These are phyloP conservation scores for Phascolomyces articulosus DNA, from an alignment of 371 early-diverging fungal genomes.

Conservation along the genomic window DNA sequence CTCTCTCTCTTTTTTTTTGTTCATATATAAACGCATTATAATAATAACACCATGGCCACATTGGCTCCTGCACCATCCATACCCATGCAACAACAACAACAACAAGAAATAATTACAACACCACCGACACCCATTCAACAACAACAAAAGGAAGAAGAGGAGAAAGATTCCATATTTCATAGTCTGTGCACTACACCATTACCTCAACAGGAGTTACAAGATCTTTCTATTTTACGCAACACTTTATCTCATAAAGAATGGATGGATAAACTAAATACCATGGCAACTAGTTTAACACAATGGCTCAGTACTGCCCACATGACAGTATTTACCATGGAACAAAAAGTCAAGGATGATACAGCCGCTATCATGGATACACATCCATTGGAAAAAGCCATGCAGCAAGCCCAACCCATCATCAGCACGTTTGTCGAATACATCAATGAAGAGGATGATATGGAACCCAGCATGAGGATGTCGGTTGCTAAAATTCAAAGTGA, in stretches of 20 bases:
- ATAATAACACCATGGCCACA: background rate
- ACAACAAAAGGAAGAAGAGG: background rate
- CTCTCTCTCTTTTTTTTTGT: background rate
- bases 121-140: too few species aligned
- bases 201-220: constrained; percentile 27
- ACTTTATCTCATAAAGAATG: constrained; percentile 12
- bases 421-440: constrained; percentile 17
- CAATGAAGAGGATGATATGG: constrained; percentile 25
- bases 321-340: constrained; percentile 40
- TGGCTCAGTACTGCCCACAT: constrained; percentile 47
- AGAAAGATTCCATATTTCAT: constrained; percentile 9
- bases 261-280: constrained; percentile 18
- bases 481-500: constrained; percentile 49
- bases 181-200: constrained; percentile 12
- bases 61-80: constrained; percentile 4
- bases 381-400: constrained; percentile 21
- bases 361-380: constrained; percentile 5
- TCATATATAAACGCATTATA: background rate
- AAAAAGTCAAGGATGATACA: constrained; percentile 32
- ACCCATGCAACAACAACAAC: background rate
- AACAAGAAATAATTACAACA: background rate
- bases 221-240: constrained; percentile 18
- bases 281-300: constrained; percentile 23
- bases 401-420: constrained; percentile 25
- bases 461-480: constrained; percentile 13